phyloP scores from a whole-genome alignment of 2,329 filamentous ascomycete genomes.

The Lizonia empirigonia region DNA sequence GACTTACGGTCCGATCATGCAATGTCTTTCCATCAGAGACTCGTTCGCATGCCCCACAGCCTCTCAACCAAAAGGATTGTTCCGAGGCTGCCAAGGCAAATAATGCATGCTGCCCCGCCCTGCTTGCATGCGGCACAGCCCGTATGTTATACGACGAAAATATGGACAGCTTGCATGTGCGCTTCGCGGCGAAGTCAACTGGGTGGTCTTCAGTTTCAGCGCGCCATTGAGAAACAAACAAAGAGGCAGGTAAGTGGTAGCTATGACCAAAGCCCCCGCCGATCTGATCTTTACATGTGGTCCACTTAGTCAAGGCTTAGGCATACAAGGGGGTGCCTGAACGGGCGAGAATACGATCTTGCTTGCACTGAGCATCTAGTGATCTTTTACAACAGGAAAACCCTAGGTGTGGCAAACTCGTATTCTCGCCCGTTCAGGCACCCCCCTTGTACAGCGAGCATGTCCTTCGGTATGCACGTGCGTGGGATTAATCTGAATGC shows the following conservation, averaged over 20 bases:
- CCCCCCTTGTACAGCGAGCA: too few species aligned
- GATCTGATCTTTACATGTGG: neutral
- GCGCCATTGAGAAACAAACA: neutral
- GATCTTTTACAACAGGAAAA: too few species aligned
- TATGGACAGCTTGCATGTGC: neutral
- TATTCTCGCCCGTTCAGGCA: too few species aligned
- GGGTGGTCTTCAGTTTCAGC: neutral
- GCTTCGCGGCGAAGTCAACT: neutral
- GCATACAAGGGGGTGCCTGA: too few species aligned
- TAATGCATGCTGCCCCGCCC: neutral
- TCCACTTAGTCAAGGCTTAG: neutral
- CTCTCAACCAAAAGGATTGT: neutral
- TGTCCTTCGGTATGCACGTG: neutral
- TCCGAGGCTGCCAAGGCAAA: neutral
- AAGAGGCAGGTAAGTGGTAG: neutral
- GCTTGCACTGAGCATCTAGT: too few species aligned
- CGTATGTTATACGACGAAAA: neutral
- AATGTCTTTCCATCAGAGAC: constrained; percentile 7
- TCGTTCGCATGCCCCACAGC: constrained; percentile 17
- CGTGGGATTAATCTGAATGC: neutral
- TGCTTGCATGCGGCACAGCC: neutral
- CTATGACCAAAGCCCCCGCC: constrained; percentile 4
- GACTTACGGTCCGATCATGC: constrained; percentile 8
- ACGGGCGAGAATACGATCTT: too few species aligned
- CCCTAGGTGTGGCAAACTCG: too few species aligned